These are phyloP conservation scores for Dryadomyces quercus-mongolicae DNA, from an alignment of 2,329 filamentous ascomycete species.

Conservation along the genomic window DNA sequence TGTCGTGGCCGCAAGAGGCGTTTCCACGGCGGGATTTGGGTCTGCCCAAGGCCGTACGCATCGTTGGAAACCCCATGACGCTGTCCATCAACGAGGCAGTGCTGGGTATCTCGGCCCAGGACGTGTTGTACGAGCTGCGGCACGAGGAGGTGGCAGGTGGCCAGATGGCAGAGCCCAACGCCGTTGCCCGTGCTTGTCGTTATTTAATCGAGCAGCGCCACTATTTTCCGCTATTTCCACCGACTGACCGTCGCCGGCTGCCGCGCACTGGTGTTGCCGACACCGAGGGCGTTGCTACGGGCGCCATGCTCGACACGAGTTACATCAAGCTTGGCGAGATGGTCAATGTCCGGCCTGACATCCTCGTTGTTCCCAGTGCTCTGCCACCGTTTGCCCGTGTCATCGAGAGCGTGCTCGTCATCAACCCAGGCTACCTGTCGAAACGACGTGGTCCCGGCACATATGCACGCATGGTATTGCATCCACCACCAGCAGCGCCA, in stretches of 20 bases:
- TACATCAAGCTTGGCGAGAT: constrained; percentile 88
- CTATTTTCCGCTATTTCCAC: constrained; percentile 82
- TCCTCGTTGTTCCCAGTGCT: constrained; percentile 71
- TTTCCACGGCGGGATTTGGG: constrained; percentile 62
- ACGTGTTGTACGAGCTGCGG: constrained; percentile 72
- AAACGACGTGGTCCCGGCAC: constrained; percentile 78
- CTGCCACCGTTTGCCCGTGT: constrained; percentile 85
- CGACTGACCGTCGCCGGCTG: constrained; percentile 54
- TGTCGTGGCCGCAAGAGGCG: constrained; percentile 63
- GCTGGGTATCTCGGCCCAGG: constrained; percentile 71
- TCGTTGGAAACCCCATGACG: constrained; percentile 85
- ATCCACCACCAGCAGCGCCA: constrained; percentile 41
- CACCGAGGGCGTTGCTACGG: constrained; percentile 50
- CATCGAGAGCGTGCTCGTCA: constrained; percentile 75
- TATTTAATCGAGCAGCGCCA: constrained; percentile 83
- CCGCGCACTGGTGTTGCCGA: constrained; percentile 51
- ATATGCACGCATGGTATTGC: constrained; percentile 67
- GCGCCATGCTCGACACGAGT: constrained; percentile 68
- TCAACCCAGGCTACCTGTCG: constrained; percentile 82
- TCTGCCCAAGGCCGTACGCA: constrained; percentile 61
- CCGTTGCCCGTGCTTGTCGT: constrained; percentile 59
- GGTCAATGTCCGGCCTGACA: constrained; percentile 72
- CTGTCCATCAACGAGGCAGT: constrained; percentile 79
- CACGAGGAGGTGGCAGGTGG: constrained; percentile 56
- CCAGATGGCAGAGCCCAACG: constrained; percentile 34